Percentiles rank a stretch among this genome's conserved stretches.
These are phyloP conservation scores for Sparassis latifolia DNA, from an alignment of 1,284 basidiomycete genomes.

Conservation along the genomic window DNA sequence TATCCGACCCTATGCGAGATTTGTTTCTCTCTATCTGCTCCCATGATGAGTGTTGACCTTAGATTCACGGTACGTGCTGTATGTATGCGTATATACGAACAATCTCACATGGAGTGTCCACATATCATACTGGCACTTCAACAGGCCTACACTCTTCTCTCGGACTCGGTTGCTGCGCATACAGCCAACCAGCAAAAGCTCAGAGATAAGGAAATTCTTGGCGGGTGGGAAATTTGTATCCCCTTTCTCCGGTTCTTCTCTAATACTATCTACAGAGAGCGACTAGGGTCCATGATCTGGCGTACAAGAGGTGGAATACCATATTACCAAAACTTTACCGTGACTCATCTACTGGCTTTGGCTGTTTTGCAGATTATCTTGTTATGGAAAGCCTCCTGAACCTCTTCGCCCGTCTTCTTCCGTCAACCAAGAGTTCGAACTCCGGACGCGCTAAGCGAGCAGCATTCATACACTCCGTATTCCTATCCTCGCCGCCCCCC, in stretches of 20 bases:
- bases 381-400: conserved; percentile 49
- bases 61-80: conserved; percentile 22
- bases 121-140: too few species aligned
- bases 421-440: conserved; percentile 30
- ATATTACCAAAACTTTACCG: neutral
- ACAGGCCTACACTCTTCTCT: conserved; percentile 27
- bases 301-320: conserved; percentile 22
- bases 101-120: too few species aligned
- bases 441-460: conserved; percentile 32
- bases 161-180: conserved; percentile 22
- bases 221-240: conserved; percentile 15
- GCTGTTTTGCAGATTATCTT: conserved; percentile 40
- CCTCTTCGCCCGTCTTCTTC: conserved; percentile 49
- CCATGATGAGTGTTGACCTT: conserved; percentile 22
- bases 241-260: neutral
- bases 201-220: conserved; percentile 18
- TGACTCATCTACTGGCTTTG: neutral
- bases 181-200: conserved; percentile 24
- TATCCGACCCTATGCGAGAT: conserved; percentile 24
- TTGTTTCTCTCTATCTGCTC: conserved; percentile 23
- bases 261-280: conserved; percentile 12
- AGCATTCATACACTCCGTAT: conserved; percentile 46
- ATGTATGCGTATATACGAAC: neutral
- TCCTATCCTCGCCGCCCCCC: conserved; percentile 22
- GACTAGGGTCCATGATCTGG: conserved; percentile 25